These are phyloP conservation scores for Aspergillus bombycis DNA, from an alignment of 2,329 filamentous ascomycete genomes.

Conservation along the genomic window DNA sequence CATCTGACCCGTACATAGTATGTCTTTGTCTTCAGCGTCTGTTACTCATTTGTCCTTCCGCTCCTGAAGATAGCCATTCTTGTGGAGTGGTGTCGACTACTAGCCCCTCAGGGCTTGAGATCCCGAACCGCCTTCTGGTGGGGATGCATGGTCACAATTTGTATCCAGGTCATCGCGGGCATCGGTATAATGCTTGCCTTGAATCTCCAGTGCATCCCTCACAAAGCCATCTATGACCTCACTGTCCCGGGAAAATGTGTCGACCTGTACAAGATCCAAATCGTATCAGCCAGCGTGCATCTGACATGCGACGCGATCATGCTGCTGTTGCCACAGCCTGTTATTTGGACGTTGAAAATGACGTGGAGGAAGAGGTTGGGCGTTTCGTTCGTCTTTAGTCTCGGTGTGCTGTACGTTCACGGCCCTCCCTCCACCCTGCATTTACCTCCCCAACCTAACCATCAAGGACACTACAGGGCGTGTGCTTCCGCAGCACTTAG, in stretches of 20 bases:
- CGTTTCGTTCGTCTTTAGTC: conserved; percentile 33
- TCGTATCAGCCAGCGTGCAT: conserved; percentile 35
- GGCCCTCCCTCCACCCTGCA: neutral
- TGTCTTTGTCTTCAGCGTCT: conserved; percentile 32
- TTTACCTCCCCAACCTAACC: neutral
- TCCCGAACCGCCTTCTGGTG: conserved; percentile 38
- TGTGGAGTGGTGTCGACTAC: conserved; percentile 45
- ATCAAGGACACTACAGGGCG: conserved; percentile 31
- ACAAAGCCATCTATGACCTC: conserved; percentile 37
- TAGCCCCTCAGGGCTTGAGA: conserved; percentile 30
- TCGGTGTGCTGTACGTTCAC: conserved; percentile 34
- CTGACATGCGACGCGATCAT: conserved; percentile 35
- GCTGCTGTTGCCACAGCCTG: conserved; percentile 36
- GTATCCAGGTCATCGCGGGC: conserved; percentile 34
- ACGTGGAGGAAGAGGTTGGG: conserved; percentile 33
- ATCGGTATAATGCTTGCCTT: conserved; percentile 33
- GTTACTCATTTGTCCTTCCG: conserved; percentile 41
- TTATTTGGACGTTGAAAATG: conserved; percentile 38
- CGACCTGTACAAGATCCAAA: conserved; percentile 27
- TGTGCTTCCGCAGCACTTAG: conserved; percentile 45
- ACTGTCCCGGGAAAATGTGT: conserved; percentile 34
- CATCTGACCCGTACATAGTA: neutral
- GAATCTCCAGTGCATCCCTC: conserved; percentile 38
- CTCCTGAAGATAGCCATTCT: conserved; percentile 47
- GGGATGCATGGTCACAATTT: conserved; percentile 33